These are phyloP conservation scores for Mitragyna speciosa DNA, from an alignment of 257 asterid genomes.

Conservation along the genomic window DNA sequence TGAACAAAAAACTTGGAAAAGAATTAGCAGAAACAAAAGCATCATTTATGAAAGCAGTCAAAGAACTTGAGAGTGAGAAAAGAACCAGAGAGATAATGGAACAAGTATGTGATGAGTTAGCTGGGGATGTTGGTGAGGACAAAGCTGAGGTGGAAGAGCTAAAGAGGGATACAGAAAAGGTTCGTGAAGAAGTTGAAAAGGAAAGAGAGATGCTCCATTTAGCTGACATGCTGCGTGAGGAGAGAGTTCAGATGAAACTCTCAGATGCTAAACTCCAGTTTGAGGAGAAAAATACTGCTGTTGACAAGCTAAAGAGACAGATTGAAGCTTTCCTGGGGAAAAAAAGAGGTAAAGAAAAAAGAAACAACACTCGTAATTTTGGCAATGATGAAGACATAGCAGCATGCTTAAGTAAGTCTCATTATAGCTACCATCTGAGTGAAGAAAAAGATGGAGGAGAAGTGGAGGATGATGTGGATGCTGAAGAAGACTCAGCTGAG, in stretches of 20 bases:
- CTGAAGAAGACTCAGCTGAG: constrained; percentile 55
- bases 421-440: constrained; percentile 23
- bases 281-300: constrained; percentile 65
- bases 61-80: constrained; percentile 73
- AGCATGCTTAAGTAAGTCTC: constrained; percentile 31
- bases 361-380: constrained; percentile 10
- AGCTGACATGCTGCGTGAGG: constrained; percentile 58
- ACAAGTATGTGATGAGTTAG: constrained; percentile 66
- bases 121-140: constrained; percentile 60
- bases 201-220: constrained; percentile 63
- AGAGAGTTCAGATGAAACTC: constrained; percentile 52
- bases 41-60: constrained; percentile 52
- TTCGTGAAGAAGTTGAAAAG: constrained; percentile 52
- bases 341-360: constrained; percentile 38
- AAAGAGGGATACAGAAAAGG: constrained; percentile 53
- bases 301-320: constrained; percentile 72
- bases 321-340: constrained; percentile 67
- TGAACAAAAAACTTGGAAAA: constrained; percentile 78
- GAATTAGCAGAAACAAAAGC: constrained; percentile 65
- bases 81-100: constrained; percentile 70
- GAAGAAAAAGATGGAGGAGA: constrained; percentile 49
- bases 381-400: constrained; percentile 39
- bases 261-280: constrained; percentile 56
- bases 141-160: constrained; percentile 45
- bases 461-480: constrained; percentile 46